Percentiles rank a stretch among this genome's conserved stretches.
phyloP scores from a whole-genome alignment of 1,284 basidiomycete species.

The Schizophyllum amplum region DNA sequence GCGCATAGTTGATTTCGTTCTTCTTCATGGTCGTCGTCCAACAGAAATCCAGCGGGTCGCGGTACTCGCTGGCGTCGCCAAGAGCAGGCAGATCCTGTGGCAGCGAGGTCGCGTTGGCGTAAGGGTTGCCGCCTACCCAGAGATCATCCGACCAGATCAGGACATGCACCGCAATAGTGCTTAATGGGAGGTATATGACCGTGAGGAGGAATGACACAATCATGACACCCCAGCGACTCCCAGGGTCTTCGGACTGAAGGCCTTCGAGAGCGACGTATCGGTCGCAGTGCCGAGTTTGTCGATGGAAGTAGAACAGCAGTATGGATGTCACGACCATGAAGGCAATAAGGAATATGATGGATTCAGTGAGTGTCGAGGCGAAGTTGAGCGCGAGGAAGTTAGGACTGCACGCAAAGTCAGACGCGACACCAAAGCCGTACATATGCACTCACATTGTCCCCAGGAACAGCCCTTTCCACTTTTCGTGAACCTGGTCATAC shows the following conservation, averaged over 20 bases:
- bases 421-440: constrained; percentile 3
- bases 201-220: constrained; percentile 57
- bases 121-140: constrained; percentile 66
- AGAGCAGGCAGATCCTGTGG: constrained; percentile 41
- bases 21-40: constrained; percentile 69
- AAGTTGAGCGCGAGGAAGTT: constrained; percentile 67
- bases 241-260: constrained; percentile 31
- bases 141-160: constrained; percentile 69
- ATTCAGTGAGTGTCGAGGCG: constrained; percentile 43
- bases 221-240: constrained; percentile 43
- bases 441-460: constrained; percentile 45
- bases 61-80: constrained; percentile 47
- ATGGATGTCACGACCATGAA: constrained; percentile 46
- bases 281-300: constrained; percentile 38
- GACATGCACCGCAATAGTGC: constrained; percentile 64
- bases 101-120: constrained; percentile 45
- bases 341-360: constrained; percentile 44
- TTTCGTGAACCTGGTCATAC: constrained; percentile 24
- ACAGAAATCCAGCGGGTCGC: constrained; percentile 68
- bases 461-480: constrained; percentile 51
- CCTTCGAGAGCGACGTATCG: constrained; percentile 46
- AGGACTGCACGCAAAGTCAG: constrained; percentile 33
- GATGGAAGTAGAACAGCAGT: constrained; percentile 50
- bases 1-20: constrained; percentile 68
- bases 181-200: constrained; percentile 60